Conservation (phyloP, 805 yeast species). For the Candida maltosa region DNA sequence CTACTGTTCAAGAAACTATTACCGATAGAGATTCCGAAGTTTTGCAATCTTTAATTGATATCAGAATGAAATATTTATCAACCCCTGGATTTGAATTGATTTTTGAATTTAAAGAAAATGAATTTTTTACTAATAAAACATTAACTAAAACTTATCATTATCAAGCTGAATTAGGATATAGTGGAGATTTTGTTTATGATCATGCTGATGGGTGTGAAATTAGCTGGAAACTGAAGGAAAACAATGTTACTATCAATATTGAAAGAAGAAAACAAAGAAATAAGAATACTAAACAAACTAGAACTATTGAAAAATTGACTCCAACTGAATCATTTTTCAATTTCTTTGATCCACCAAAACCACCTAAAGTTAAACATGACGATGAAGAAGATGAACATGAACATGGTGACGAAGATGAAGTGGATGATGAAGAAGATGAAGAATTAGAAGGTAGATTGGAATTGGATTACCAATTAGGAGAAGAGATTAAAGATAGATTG, state of each 20-base stretch:
- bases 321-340: conserved; percentile 95
- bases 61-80: conserved; percentile 74
- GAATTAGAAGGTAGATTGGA: conserved; percentile 81
- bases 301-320: conserved; percentile 90
- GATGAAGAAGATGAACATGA: conserved; percentile 49
- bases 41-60: conserved; percentile 61
- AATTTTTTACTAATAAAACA: conserved; percentile 67
- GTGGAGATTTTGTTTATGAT: conserved; percentile 95
- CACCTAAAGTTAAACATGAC: conserved; percentile 46
- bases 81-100: conserved; percentile 86
- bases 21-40: conserved; percentile 90
- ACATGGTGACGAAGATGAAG: conserved; percentile 43
- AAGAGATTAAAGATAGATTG: conserved; percentile 90
- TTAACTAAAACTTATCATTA: conserved; percentile 88
- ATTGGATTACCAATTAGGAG: conserved; percentile 92
- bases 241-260: conserved; percentile 78
- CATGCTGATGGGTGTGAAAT: conserved; percentile 91
- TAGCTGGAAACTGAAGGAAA: conserved; percentile 77
- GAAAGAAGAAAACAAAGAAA: conserved; percentile 97
- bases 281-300: conserved; percentile 91
- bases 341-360: conserved; percentile 91
- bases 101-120: conserved; percentile 75
- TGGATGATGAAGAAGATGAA: conserved; percentile 52
- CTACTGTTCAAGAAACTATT: conserved; percentile 76
- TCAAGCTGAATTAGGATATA: conserved; percentile 89